Evolutionary conservation across 2,329 filamentous ascomycete species (phyloP).

Genomic region (Ophiosphaerella herpotricha): DNA sequence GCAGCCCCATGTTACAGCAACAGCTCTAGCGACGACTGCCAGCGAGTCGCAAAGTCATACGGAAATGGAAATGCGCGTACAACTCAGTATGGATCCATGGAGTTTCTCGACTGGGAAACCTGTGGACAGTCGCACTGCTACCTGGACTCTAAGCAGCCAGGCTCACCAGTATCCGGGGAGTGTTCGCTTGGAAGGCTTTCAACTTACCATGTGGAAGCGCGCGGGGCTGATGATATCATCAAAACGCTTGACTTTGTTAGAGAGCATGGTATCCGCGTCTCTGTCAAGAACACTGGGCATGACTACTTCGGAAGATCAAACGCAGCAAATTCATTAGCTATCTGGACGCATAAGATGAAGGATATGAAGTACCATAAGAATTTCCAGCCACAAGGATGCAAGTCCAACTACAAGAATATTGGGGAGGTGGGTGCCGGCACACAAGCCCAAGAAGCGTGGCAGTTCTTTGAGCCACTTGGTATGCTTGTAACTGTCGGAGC

Average conservation of each 20-base stretch:
- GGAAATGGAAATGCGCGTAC: conserved; percentile 32
- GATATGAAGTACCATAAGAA: conserved; percentile 29
- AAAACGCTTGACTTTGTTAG: conserved; percentile 35
- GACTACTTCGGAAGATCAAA: conserved; percentile 44
- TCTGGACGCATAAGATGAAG: conserved; percentile 46
- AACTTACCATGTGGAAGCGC: conserved; percentile 39
- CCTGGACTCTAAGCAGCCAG: conserved; percentile 32
- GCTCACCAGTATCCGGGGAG: conserved; percentile 27
- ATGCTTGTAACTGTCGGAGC: conserved; percentile 45
- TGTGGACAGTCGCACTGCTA: conserved; percentile 38
- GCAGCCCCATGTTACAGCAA: conserved; percentile 36
- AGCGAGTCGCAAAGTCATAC: conserved; percentile 25
- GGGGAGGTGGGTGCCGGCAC: conserved; percentile 42
- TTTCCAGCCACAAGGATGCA: conserved; percentile 32
- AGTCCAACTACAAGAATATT: conserved; percentile 35
- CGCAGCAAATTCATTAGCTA: conserved; percentile 38
- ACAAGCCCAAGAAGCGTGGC: conserved; percentile 43
- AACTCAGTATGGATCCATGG: conserved; percentile 39
- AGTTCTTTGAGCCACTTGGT: conserved; percentile 36
- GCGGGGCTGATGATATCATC: conserved; percentile 30
- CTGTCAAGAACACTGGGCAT: conserved; percentile 46
- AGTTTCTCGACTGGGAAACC: conserved; percentile 43
- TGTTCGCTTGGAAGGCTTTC: conserved; percentile 42
- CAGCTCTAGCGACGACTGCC: conserved; percentile 25
- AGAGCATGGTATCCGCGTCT: conserved; percentile 38